Evolutionary conservation across 768 basidiomycete species (phyloP).

Genomic region (Leccinum boreale): DNA sequence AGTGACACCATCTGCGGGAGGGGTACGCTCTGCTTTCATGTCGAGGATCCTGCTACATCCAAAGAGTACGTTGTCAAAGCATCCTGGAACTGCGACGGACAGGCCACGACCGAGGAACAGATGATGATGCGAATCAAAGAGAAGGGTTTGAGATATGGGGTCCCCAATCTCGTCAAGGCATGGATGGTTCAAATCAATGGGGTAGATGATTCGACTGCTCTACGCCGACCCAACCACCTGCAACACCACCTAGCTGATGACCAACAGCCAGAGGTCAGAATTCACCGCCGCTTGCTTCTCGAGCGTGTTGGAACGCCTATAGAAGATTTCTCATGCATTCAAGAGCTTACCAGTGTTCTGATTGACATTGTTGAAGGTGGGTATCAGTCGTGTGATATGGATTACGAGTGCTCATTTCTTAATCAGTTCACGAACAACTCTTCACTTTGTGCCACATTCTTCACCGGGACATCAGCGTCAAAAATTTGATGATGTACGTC

Average conservation of each 20-base stretch:
- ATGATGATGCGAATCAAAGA: background rate
- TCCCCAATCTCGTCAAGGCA: background rate
- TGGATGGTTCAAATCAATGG: background rate
- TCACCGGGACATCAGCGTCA: background rate
- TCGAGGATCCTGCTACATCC: background rate
- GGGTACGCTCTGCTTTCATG: background rate
- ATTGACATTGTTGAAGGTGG: background rate
- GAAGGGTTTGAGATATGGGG: background rate
- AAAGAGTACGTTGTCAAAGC: background rate
- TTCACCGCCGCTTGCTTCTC: background rate
- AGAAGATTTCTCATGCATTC: background rate
- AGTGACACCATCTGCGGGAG: background rate
- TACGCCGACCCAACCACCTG: background rate
- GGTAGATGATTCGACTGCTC: background rate
- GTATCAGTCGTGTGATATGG: background rate
- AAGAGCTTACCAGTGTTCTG: background rate
- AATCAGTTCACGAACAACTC: background rate
- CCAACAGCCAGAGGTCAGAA: background rate
- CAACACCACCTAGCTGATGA: background rate
- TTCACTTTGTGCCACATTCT: background rate
- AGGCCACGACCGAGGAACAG: background rate
- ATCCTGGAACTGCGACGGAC: background rate
- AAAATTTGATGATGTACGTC: background rate
- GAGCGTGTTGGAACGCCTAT: background rate
- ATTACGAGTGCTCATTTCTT: background rate